Evolutionary conservation across 2,329 filamentous ascomycete species (phyloP), one percentile per base, ranked within the genome.

Genomic region (Xylariales sp.): DNA sequence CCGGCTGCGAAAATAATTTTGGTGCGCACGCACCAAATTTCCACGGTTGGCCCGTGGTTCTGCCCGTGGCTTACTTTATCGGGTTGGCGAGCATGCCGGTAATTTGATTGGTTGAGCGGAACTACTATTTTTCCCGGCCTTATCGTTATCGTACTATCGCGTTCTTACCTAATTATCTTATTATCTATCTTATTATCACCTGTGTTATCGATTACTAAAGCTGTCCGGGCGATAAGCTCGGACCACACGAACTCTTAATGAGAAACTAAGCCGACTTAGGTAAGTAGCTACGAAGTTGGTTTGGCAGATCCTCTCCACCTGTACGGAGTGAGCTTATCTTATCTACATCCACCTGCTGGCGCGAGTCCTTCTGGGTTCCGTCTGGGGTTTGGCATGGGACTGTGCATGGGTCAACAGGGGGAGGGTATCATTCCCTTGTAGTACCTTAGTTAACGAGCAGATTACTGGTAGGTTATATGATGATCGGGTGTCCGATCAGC

Each of bases 1-100:
- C 34, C 54, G 16, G 16, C 50, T 45, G 52, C 54, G 50, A 69
- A 71, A 69, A 67, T 68, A 71, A 69, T 69, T 71, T 71, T 71
- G 69, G 67, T 71, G 69, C 69, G 69, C 69, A 70, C 65, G 23
- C 23, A 23, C 23, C 23, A 16, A 64, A 69, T 71, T 71, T 69
- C 60, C 14, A 46, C 2, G 23, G 39, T 7, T 56, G 59, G 10
- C 59, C 12, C 55, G 50, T 46, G 14, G 12, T n/a, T 23, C 23
- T 23, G 23, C 23, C 23, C 2, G 23, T 23, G 23, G 23, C 23
- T 23, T 23, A 23, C 23, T 23, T 36, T 58, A 49, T 57, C 49
- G 54, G 58, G 57, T 52, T 65, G 65, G 65, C 68, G 57, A 70
- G 54, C 18, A 46, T 18, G 14, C 16, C 41, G 16, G 36, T 28